Base-by-base conservation (phyloP, 345 rosid genomes). In the Arabis hirsuta region DNA sequence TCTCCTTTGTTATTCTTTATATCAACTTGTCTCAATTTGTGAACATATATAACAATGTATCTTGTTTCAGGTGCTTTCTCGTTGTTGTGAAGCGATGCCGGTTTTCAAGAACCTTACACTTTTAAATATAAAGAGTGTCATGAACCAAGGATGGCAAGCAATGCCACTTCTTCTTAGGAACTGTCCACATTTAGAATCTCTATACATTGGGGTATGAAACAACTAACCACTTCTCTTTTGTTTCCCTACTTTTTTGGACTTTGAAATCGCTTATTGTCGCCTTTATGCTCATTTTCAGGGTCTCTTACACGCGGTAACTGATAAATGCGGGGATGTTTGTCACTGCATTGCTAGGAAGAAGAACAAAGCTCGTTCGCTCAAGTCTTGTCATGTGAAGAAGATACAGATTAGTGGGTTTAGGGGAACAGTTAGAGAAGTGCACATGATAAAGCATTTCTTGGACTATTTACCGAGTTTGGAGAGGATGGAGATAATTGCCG, bases 91-190 rank as follows among this genome's bases (percentile, higher is more conserved):
- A 51, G 1, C 10, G 1, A 34, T 63, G 41, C 70, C 63, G 19
- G 41, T 63, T 24, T 55, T 54, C 20, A 9, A 6, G 8, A 73
- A 64, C 65, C 65, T 73, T 12, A 56, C 43, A 16, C 1, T 3
- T 5, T 46, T 65, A n/a, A 16, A 13, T 27, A 7, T 65, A 3
- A 63, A 13, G 65, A 63, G 6, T 38, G 20, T 32, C 12, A 32
- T 32, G 47, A 3, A 9, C 6, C 76, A 55, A 72, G 76, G 77
- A 65, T 73, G 77, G 77, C 34, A 73, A 73, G 77, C 65, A 55
- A 47, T 73, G 71, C 71, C 71, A 64, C 29, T 36, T 65, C 65
- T 73, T 47, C 52, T 73, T 16, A 46, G 52, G 34, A 73, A n/a
- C 43, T 55, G 34, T 64, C 71, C 77, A 65, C 20, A 19, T 16